A percentile compares a stretch with the other conserved stretches of the same genome.
phyloP scores from a whole-genome alignment of 805 yeast species.

The Candida caryicola region DNA sequence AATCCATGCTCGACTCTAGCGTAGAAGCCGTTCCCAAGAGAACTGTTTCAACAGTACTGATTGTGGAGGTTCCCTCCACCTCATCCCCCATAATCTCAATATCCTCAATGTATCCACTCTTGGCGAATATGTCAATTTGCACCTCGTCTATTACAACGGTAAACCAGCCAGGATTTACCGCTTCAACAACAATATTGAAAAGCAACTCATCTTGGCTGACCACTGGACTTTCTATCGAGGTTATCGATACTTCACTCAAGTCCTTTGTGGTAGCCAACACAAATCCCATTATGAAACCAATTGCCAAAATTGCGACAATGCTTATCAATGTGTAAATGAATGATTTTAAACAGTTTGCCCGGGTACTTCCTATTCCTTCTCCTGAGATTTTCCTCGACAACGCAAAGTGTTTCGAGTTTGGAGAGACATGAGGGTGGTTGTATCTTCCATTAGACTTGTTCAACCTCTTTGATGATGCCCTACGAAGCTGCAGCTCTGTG shows the following conservation, averaged over 20 bases:
- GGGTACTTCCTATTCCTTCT: conserved; percentile 7
- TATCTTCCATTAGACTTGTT: conserved; percentile 8
- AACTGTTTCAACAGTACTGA: conserved; percentile 53
- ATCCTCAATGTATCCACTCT: conserved; percentile 48
- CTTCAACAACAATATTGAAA: conserved; percentile 73
- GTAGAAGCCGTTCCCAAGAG: conserved; percentile 65
- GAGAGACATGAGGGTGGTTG: conserved; percentile 19
- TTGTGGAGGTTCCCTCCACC: conserved; percentile 10
- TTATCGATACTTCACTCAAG: conserved; percentile 60
- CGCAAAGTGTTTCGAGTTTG: conserved; percentile 22
- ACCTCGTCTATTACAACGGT: conserved; percentile 60
- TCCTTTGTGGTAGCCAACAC: conserved; percentile 85
- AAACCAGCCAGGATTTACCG: conserved; percentile 85
- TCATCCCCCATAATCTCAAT: conserved; percentile 8
- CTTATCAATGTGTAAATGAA: conserved; percentile 44
- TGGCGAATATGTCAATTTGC: conserved; percentile 84
- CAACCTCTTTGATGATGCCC: conserved; percentile 6
- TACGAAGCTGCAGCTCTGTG: conserved; percentile 1
- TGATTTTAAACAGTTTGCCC: conserved; percentile 24
- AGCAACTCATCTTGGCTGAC: conserved; percentile 82
- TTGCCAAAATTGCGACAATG: conserved; percentile 50
- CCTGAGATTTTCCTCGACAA: conserved; percentile 30
- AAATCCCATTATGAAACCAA: conserved; percentile 83
- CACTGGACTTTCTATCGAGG: conserved; percentile 63
- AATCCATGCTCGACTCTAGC: conserved; percentile 70